Conservation (phyloP, 1,284 basidiomycete species). For the Marasmius tenuissimus region DNA sequence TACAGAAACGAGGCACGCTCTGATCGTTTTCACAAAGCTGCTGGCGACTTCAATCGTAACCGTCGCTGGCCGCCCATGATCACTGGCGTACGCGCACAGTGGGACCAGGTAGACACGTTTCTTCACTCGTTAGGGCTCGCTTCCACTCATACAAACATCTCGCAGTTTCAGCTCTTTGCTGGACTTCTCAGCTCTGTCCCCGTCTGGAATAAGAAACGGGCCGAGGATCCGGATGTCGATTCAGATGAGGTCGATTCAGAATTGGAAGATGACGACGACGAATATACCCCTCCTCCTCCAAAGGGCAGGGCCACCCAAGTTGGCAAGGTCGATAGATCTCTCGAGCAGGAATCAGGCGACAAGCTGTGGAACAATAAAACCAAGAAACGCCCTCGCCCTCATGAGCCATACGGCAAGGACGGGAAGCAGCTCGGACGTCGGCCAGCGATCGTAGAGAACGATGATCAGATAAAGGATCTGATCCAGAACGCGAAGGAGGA, state of each 20-base stretch:
- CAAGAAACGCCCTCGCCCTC: conserved; percentile 11
- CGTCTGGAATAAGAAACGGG: conserved; percentile 26
- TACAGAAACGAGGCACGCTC: conserved; percentile 39
- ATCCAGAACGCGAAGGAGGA: conserved; percentile 14
- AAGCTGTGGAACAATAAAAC: neutral
- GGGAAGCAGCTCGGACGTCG: conserved; percentile 23
- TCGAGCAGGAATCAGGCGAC: neutral
- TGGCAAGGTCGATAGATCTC: neutral
- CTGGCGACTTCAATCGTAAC: conserved; percentile 53
- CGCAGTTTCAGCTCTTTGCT: conserved; percentile 55
- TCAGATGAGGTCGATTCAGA: conserved; percentile 5
- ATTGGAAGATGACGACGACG: conserved; percentile 24
- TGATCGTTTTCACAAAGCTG: conserved; percentile 60
- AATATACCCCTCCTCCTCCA: conserved; percentile 1
- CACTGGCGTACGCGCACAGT: conserved; percentile 48
- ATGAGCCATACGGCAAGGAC: conserved; percentile 27
- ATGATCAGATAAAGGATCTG: conserved; percentile 14
- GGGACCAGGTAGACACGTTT: conserved; percentile 53
- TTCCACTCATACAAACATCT: conserved; percentile 5
- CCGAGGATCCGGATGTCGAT: conserved; percentile 24
- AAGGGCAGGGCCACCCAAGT: conserved; percentile 8
- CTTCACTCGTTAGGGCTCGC: neutral
- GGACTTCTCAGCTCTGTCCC: conserved; percentile 45
- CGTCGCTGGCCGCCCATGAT: conserved; percentile 50
- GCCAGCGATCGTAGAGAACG: conserved; percentile 20